Conservation (phyloP, 1,284 basidiomycete species). For the Ustilago sp. region DNA sequence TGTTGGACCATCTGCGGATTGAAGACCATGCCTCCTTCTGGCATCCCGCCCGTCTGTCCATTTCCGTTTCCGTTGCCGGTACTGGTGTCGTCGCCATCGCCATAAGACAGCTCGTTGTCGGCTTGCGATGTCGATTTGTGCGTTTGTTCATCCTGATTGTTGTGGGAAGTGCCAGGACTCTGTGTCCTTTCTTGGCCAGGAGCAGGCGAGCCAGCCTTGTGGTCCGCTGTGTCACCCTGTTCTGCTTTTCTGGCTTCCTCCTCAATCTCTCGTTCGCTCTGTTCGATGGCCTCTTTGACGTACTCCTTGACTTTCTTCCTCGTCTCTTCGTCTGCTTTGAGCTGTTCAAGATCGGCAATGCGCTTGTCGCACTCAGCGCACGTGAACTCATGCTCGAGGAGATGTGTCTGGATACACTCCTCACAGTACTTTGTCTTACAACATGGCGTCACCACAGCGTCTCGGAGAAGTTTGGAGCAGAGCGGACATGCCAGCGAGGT, state of each 20-base stretch:
- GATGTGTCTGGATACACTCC: slow-evolving; percentile 67
- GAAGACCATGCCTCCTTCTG: slow-evolving; percentile 43
- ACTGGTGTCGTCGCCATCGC: slow-evolving; percentile 17
- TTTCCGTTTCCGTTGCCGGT: slow-evolving; percentile 11
- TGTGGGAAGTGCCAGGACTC: slow-evolving; percentile 26
- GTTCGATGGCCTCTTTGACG: slow-evolving; percentile 62
- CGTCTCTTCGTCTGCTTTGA: slow-evolving; percentile 63
- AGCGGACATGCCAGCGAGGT: slow-evolving; percentile 64
- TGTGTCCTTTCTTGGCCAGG: slow-evolving; percentile 14
- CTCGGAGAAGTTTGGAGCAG: slow-evolving; percentile 63
- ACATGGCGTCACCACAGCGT: slow-evolving; percentile 65
- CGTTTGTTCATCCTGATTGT: slow-evolving; percentile 50
- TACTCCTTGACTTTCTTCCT: slow-evolving; percentile 63
- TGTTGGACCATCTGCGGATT: slow-evolving; percentile 64
- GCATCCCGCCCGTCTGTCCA: slow-evolving; percentile 9
- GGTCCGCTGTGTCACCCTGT: slow-evolving; percentile 23
- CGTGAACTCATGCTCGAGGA: slow-evolving; percentile 67
- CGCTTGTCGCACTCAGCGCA: slow-evolving; percentile 69
- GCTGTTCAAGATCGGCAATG: slow-evolving; percentile 61
- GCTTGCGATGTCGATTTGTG: slow-evolving; percentile 24
- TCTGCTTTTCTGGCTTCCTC: slow-evolving; percentile 45
- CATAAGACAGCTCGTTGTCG: slow-evolving; percentile 31
- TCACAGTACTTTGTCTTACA: slow-evolving; percentile 67
- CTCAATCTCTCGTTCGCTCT: slow-evolving; percentile 61
- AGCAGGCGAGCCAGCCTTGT: slow-evolving; percentile 20